Conservation (phyloP, 1,139 yeast species). For the Diutina sp. region DNA sequence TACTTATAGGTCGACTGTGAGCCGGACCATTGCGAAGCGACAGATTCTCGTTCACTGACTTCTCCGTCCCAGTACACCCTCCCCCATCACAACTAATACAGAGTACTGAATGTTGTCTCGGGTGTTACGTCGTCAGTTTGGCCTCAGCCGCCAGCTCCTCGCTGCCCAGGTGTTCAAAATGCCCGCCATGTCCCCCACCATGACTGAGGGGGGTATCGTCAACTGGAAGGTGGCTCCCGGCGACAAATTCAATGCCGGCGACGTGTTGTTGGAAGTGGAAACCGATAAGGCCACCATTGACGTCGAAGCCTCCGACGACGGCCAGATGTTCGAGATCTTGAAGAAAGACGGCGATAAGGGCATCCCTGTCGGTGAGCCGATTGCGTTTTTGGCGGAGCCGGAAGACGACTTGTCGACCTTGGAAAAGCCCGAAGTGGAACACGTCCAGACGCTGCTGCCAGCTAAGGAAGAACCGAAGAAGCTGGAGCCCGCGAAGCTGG, state of each 20-base stretch:
- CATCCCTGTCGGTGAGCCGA: constrained; percentile 77
- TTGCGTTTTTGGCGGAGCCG: constrained; percentile 79
- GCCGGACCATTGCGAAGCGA: not conserved
- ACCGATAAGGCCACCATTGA: constrained; percentile 91
- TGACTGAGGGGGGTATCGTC: constrained; percentile 97
- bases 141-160: not conserved
- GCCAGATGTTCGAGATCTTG: constrained; percentile 70
- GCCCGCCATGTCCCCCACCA: constrained; percentile 99
- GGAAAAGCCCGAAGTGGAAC: constrained; percentile 33
- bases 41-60: not conserved
- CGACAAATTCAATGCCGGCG: constrained; percentile 69
- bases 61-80: not conserved
- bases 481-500: constrained; percentile 4
- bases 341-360: constrained; percentile 61
- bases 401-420: constrained; percentile 67
- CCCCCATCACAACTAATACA: not conserved
- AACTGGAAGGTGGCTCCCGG: constrained; percentile 85
- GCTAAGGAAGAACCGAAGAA: constrained; percentile 6
- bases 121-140: not conserved
- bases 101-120: not conserved
- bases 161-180: constrained; percentile 44
- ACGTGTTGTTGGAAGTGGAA: constrained; percentile 77
- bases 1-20: not conserved
- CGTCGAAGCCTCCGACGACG: constrained; percentile 91
- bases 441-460: not conserved